Percentiles rank a stretch among this genome's conserved stretches.
Evolutionary conservation across 495 filamentous ascomycete species (phyloP).

Genomic region (Aspergillus cristatus): DNA sequence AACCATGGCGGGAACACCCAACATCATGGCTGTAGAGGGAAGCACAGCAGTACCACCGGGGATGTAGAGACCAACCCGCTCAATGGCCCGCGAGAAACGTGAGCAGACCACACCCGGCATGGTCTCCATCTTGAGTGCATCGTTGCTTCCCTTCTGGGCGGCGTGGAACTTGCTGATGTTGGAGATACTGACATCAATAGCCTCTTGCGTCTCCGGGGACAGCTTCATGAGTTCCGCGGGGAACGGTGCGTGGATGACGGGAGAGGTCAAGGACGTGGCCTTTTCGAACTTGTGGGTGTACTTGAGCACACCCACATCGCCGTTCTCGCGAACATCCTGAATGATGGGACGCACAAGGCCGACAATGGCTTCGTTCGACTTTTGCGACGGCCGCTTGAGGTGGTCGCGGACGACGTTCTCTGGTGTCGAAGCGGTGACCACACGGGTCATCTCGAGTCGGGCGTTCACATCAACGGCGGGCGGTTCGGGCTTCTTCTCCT

Average conservation of each 20-base stretch:
- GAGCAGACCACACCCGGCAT: slow-evolving; percentile 97
- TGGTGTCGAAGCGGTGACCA: slow-evolving; percentile 54
- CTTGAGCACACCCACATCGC: slow-evolving; percentile 77
- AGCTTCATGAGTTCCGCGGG: slow-evolving; percentile 76
- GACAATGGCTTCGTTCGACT: slow-evolving; percentile 82
- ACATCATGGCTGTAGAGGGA: slow-evolving; percentile 93
- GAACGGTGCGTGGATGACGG: slow-evolving; percentile 83
- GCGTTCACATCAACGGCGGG: slow-evolving; percentile 44
- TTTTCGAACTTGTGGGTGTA: slow-evolving; percentile 98
- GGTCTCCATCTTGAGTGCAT: slow-evolving; percentile 76
- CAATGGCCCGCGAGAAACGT: slow-evolving; percentile 85
- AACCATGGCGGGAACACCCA: slow-evolving; percentile 94
- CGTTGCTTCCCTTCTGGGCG: slow-evolving; percentile 68
- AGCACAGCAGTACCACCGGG: slow-evolving; percentile 94
- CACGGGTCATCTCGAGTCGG: slow-evolving; percentile 74
- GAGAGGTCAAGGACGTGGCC: slow-evolving; percentile 78
- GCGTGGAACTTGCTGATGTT: slow-evolving; percentile 93
- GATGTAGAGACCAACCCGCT: slow-evolving; percentile 88
- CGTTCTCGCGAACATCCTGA: slow-evolving; percentile 65
- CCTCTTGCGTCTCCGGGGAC: slow-evolving; percentile 67
- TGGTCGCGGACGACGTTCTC: slow-evolving; percentile 54
- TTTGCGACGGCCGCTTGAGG: slow-evolving; percentile 83
- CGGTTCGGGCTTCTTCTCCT: slow-evolving; percentile 5
- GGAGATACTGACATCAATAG: slow-evolving; percentile 87
- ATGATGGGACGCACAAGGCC: slow-evolving; percentile 86